Evolutionary conservation across 805 yeast genomes (phyloP), one percentile per base, ranked within the genome.

Genomic region (Sugiyamaella qingdaonensis): DNA sequence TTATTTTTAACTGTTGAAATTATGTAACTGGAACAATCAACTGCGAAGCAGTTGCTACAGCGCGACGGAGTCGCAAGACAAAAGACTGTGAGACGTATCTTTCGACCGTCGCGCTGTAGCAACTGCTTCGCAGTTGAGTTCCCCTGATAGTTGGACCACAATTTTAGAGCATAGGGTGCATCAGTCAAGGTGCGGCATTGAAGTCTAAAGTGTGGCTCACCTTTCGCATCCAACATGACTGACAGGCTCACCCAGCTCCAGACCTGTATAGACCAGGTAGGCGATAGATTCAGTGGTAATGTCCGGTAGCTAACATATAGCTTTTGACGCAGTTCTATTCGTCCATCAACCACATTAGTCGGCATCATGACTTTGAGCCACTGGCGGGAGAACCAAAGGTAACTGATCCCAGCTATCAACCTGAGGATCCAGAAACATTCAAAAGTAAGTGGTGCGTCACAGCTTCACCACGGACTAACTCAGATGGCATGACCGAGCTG

Each of bases 171-270:
- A n/a, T n/a, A n/a, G n/a, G n/a, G n/a, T n/a, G n/a, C n/a, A n/a
- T n/a, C n/a, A n/a, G 29, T 3, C 7, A 7, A 4, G 29, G 29
- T 24, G 29, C 7, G 29, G 29, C 29, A 4, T 24, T 24, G 7
- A 24, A 24, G 29, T 24, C 3, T 24, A 7, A 7, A 4, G 29
- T 24, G 29, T 24, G 29, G 29, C 29, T 24, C 29, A 24, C 29
- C 7, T 24, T 24, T 24, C 29, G 29, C 29, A 24, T 8, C 39
- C 41, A 34, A 21, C 24, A 85, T 87, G 95, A 77, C 95, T 0
- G 98, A 91, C 69, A 76, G 97, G 64, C 74, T 91, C 35, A 88
- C 97, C 1, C 98, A 91, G 66, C 77, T 91, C 21, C 98, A 91
- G 64, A 78, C 87, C 44, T 88, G 97, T 61, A 73, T 91, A 35